Evolutionary conservation across 2,329 filamentous ascomycete genomes (phyloP).

Genomic region (Macrophomina phaseolina): DNA sequence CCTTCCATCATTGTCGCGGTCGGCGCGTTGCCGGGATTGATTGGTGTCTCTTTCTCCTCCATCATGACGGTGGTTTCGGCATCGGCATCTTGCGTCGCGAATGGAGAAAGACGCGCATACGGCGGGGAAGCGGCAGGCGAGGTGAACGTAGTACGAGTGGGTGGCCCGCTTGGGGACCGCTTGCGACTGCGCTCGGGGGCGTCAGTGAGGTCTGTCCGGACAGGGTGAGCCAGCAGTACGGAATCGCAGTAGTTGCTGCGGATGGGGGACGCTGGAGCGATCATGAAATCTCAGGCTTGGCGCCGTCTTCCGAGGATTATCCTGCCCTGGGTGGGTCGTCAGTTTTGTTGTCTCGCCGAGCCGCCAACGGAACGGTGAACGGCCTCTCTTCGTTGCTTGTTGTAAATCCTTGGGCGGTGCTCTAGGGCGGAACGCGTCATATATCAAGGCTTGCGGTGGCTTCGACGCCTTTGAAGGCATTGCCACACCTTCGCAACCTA

Average conservation of each 20-base stretch:
- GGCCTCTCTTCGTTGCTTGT: not conserved
- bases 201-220: slow-evolving; percentile 1
- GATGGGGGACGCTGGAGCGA: slow-evolving; percentile 19
- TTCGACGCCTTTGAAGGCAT: not conserved
- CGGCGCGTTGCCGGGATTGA: slow-evolving; percentile 1
- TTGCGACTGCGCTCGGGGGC: slow-evolving; percentile 12
- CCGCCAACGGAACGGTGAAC: slow-evolving; percentile 1
- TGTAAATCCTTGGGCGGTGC: not conserved
- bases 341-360: slow-evolving; percentile 21
- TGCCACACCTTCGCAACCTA: not conserved
- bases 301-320: slow-evolving; percentile 16
- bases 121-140: slow-evolving; percentile 3
- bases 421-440: not conserved
- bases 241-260: slow-evolving; percentile 15
- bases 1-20: slow-evolving; percentile 20
- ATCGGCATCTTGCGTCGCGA: slow-evolving; percentile 29
- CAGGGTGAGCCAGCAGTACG: slow-evolving; percentile 3
- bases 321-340: slow-evolving; percentile 10
- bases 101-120: slow-evolving; percentile 22
- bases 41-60: slow-evolving; percentile 26
- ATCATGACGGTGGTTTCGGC: slow-evolving; percentile 28
- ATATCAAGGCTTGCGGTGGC: not conserved
- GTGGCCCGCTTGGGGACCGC: not conserved
- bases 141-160: not conserved
- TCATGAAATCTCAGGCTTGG: slow-evolving; percentile 22